Percentiles rank a stretch among this genome's conserved stretches.
These are phyloP conservation scores for Apostasia ramifera DNA, from an alignment of 106 monocot species.

Conservation along the genomic window DNA sequence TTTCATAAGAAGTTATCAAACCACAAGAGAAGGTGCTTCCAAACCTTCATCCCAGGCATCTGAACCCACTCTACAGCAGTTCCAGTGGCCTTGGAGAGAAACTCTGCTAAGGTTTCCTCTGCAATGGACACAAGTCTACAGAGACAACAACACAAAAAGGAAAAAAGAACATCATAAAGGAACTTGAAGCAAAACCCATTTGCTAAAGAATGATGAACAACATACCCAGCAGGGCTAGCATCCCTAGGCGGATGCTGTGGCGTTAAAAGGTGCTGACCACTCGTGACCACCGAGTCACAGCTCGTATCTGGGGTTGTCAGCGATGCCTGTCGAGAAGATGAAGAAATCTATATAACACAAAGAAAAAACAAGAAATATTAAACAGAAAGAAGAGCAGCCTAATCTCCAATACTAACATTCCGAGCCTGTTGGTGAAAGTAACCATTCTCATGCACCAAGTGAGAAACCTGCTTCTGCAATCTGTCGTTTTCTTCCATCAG, in stretches of 20 bases:
- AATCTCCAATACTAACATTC: slow-evolving; percentile 18
- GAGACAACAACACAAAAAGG: background rate
- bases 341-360: background rate
- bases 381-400: background rate
- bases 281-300: slow-evolving; percentile 65
- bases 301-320: slow-evolving; percentile 47
- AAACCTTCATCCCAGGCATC: slow-evolving; percentile 89
- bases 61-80: slow-evolving; percentile 82
- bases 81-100: slow-evolving; percentile 87
- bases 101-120: slow-evolving; percentile 79
- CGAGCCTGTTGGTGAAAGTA: slow-evolving; percentile 48
- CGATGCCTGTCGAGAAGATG: slow-evolving; percentile 13
- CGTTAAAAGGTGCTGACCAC: slow-evolving; percentile 29
- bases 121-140: slow-evolving; percentile 62
- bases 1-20: too few species aligned
- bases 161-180: background rate
- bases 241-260: slow-evolving; percentile 37
- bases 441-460: slow-evolving; percentile 56
- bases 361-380: background rate
- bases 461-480: slow-evolving; percentile 76
- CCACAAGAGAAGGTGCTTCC: background rate
- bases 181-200: background rate
- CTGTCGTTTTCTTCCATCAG: slow-evolving; percentile 82
- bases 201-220: background rate
- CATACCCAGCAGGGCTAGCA: slow-evolving; percentile 65